These are phyloP conservation scores for Cicer bijugum DNA, from an alignment of 306 rosid species.

Conservation along the genomic window DNA sequence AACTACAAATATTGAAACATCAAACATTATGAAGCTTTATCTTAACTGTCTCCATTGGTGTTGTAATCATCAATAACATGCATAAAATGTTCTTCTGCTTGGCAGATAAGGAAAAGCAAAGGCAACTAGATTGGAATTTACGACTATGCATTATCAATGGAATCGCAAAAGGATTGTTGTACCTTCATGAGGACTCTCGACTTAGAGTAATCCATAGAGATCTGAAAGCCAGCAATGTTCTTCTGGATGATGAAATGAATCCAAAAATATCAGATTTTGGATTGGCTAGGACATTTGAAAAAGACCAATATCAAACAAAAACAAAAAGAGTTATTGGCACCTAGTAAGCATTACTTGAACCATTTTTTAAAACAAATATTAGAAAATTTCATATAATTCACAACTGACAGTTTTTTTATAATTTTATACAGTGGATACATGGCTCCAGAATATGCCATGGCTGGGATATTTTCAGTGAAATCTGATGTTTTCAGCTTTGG, in stretches of 20 bases:
- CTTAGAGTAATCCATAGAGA: slow-evolving; percentile 58
- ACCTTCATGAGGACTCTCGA: slow-evolving; percentile 59
- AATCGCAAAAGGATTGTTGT: slow-evolving; percentile 53
- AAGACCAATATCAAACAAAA: slow-evolving; percentile 42
- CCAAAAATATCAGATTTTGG: slow-evolving; percentile 67
- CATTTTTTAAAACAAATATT: background rate
- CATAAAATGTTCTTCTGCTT: background rate
- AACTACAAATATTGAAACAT: background rate
- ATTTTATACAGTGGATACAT: slow-evolving; percentile 52
- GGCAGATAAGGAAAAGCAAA: slow-evolving; percentile 43
- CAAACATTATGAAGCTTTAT: too few species aligned
- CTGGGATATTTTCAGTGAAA: slow-evolving; percentile 45
- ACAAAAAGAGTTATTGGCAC: slow-evolving; percentile 58
- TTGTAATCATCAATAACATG: background rate
- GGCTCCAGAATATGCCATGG: slow-evolving; percentile 57
- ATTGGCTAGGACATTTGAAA: slow-evolving; percentile 50
- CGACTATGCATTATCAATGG: slow-evolving; percentile 48
- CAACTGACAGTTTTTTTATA: background rate
- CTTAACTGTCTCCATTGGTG: background rate
- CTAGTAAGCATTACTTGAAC: slow-evolving; percentile 40
- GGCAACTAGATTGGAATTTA: slow-evolving; percentile 45
- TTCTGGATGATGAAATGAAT: slow-evolving; percentile 53
- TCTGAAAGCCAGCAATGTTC: slow-evolving; percentile 55
- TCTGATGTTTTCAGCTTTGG: slow-evolving; percentile 53
- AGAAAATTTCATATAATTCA: background rate